These are phyloP conservation scores for Rhododendron ovatum DNA, from an alignment of 148 eudicot species.

Conservation along the genomic window DNA sequence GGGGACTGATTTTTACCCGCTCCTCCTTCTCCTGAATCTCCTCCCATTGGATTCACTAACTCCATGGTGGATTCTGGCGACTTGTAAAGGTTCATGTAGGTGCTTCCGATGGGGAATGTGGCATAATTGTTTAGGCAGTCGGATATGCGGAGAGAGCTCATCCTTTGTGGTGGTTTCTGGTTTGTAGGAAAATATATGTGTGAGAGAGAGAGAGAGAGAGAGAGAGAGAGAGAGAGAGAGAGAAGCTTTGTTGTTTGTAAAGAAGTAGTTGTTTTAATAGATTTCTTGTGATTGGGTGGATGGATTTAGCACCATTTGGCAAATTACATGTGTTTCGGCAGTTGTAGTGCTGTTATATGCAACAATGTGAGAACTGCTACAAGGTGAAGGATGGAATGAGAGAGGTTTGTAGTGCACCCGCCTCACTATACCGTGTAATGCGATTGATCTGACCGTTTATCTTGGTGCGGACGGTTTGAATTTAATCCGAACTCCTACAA, in stretches of 20 bases:
- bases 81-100: constrained; percentile 41
- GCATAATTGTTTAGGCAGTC: constrained; percentile 26
- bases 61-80: constrained; percentile 40
- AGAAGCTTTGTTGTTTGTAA: background rate
- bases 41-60: constrained; percentile 19
- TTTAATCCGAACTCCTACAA: no score
- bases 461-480: no score
- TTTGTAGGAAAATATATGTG: no score
- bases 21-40: background rate
- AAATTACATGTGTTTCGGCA: no score
- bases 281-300: background rate
- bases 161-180: constrained; percentile 6
- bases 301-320: background rate
- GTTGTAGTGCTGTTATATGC: no score
- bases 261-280: background rate
- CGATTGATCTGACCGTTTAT: no score
- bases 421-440: no score
- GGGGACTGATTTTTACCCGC: constrained; percentile 10
- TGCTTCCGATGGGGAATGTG: constrained; percentile 24
- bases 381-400: no score
- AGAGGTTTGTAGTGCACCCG: no score
- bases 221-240: background rate
- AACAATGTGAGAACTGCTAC: no score
- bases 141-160: constrained; percentile 54
- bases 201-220: no score